phyloP scores from a whole-genome alignment of 2,329 filamentous ascomycete species.

The Purpureocillium takamizusanense region DNA sequence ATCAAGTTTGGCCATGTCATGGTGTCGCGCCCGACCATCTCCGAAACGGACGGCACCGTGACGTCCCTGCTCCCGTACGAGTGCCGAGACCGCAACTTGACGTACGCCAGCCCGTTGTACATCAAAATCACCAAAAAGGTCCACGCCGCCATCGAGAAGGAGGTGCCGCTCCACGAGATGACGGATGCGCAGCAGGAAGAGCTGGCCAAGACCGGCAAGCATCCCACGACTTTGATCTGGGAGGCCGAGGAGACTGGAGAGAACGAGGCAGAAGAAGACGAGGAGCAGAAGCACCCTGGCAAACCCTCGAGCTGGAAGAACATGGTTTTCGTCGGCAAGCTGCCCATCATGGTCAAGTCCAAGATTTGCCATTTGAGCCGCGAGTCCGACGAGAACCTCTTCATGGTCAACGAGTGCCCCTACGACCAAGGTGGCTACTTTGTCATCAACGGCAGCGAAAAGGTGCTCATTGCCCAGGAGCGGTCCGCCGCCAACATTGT shows the following conservation, averaged over 20 bases:
- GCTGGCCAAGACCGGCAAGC: constrained; percentile 43
- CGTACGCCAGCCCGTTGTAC: constrained; percentile 87
- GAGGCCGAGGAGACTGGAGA: constrained; percentile 49
- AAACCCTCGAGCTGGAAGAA: constrained; percentile 51
- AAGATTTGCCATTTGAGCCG: constrained; percentile 86
- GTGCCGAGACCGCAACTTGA: constrained; percentile 88
- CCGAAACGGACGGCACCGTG: constrained; percentile 84
- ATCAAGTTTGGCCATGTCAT: constrained; percentile 89
- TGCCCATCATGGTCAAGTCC: constrained; percentile 97
- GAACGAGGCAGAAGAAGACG: constrained; percentile 41
- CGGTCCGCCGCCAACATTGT: constrained; percentile 97
- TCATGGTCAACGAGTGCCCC: constrained; percentile 89
- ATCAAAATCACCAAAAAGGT: constrained; percentile 81
- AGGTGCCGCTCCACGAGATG: constrained; percentile 56
- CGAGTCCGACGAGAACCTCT: constrained; percentile 76
- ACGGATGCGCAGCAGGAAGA: constrained; percentile 55
- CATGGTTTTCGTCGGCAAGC: constrained; percentile 84
- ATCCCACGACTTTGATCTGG: constrained; percentile 50
- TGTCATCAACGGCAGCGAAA: constrained; percentile 98
- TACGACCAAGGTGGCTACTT: constrained; percentile 99
- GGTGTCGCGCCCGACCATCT: constrained; percentile 82
- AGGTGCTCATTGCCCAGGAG: constrained; percentile 96
- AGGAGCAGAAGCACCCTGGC: constrained; percentile 20
- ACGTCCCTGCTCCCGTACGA: constrained; percentile 86
- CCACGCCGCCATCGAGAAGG: constrained; percentile 70